A percentile compares a stretch with the other conserved stretches of the same genome.
Evolutionary conservation across 805 yeast genomes (phyloP).

Genomic region (Monosporozyma yasuniensis): DNA sequence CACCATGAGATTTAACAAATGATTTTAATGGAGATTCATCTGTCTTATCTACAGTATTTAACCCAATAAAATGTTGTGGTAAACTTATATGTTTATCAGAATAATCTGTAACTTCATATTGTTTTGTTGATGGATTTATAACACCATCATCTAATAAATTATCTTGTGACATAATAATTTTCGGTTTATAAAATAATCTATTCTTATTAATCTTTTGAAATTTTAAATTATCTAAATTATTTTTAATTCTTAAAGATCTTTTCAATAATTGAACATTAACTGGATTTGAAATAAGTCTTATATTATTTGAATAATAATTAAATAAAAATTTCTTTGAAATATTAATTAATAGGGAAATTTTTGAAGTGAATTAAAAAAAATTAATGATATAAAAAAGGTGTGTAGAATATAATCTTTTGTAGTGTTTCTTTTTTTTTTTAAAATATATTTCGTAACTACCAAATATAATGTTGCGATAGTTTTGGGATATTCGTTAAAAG

Average conservation of each 20-base stretch:
- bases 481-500: neutral
- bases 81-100: slow-evolving; percentile 34
- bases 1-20: slow-evolving; percentile 76
- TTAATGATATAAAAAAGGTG: neutral
- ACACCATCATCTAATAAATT: slow-evolving; percentile 31
- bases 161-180: slow-evolving; percentile 33
- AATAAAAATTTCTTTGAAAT: neutral
- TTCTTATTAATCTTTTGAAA: neutral
- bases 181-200: neutral
- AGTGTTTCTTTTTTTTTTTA: too few species aligned
- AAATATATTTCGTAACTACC: too few species aligned
- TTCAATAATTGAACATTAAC: neutral
- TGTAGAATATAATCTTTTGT: neutral
- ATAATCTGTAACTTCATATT: slow-evolving; percentile 28
- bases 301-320: neutral
- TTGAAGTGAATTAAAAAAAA: neutral
- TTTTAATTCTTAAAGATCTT: neutral
- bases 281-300: neutral
- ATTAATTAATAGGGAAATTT: neutral
- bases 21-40: slow-evolving; percentile 72
- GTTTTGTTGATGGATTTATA: slow-evolving; percentile 19
- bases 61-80: slow-evolving; percentile 73
- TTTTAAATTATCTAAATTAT: neutral
- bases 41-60: slow-evolving; percentile 66
- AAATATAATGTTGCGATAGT: neutral